Conservation (phyloP, 495 filamentous ascomycete genomes). For the Penicillium desertorum region DNA sequence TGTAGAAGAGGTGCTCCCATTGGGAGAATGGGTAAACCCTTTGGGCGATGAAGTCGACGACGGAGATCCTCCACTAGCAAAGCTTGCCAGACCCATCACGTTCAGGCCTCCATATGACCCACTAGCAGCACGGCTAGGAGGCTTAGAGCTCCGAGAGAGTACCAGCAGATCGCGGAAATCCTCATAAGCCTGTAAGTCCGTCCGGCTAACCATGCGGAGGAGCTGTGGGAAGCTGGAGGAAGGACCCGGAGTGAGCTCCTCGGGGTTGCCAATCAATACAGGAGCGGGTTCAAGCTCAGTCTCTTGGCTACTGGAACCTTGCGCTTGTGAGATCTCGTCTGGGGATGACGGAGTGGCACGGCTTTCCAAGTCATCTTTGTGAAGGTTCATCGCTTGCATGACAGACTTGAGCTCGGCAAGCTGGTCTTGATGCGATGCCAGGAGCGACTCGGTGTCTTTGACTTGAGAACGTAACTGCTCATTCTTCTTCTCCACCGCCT, state of each 20-base stretch:
- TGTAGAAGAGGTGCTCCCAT: constrained; percentile 41
- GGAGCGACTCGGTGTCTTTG: constrained; percentile 79
- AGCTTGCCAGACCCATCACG: constrained; percentile 58
- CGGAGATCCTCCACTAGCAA: constrained; percentile 47
- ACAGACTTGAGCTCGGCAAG: constrained; percentile 85
- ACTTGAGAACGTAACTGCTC: constrained; percentile 76
- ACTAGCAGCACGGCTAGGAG: constrained; percentile 62
- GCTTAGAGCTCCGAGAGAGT: constrained; percentile 60
- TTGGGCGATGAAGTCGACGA: constrained; percentile 46
- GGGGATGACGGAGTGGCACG: constrained; percentile 68
- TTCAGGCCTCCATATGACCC: constrained; percentile 65
- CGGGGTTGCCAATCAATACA: constrained; percentile 29
- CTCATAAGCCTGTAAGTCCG: constrained; percentile 74
- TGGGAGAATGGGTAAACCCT: constrained; percentile 41
- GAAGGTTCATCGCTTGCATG: constrained; percentile 81
- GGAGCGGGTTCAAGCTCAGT: constrained; percentile 21
- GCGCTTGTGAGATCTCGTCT: constrained; percentile 36
- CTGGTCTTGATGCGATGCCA: constrained; percentile 90
- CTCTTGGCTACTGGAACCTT: constrained; percentile 22
- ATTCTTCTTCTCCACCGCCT: constrained; percentile 72
- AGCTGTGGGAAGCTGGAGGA: constrained; percentile 84
- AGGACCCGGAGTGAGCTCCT: constrained; percentile 70
- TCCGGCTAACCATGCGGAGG: constrained; percentile 76
- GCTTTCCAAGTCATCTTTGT: constrained; percentile 64
- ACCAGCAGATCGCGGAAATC: constrained; percentile 81